These are phyloP conservation scores for Amanita inopinata DNA, from an alignment of 768 basidiomycete species.

Conservation along the genomic window DNA sequence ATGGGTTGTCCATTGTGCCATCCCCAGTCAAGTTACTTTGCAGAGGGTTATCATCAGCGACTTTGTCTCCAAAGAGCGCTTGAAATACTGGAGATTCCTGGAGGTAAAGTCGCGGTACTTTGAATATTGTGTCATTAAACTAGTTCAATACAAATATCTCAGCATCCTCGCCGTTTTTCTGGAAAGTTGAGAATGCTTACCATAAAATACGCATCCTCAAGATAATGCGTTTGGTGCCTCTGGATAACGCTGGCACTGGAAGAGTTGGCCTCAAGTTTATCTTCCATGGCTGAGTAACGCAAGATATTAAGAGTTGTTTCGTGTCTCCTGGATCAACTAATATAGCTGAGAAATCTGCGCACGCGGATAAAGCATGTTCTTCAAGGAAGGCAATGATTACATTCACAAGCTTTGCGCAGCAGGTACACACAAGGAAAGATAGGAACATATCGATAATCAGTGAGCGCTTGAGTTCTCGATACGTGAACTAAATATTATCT, in stretches of 20 bases:
- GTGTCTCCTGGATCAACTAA: no score
- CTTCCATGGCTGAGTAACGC: neutral
- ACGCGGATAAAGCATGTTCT: no score
- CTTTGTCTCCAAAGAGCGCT: neutral
- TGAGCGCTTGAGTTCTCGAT: no score
- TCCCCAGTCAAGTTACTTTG: neutral
- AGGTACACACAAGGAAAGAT: no score
- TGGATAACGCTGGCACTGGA: neutral
- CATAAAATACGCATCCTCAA: neutral
- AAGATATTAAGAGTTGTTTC: no score
- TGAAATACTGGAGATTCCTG: neutral
- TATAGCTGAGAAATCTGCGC: no score
- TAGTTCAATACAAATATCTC: neutral
- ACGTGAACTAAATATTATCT: no score
- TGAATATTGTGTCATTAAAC: neutral
- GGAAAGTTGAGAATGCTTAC: no score
- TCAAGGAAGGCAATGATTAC: no score
- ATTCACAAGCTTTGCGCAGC: no score
- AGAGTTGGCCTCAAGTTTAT: neutral
- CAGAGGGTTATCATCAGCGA: neutral
- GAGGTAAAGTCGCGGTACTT: neutral
- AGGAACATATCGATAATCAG: no score
- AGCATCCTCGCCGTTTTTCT: neutral
- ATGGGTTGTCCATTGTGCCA: neutral
- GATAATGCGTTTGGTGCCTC: neutral